phyloP scores from a whole-genome alignment of 148 eudicot genomes.

The Cornus kousa region DNA sequence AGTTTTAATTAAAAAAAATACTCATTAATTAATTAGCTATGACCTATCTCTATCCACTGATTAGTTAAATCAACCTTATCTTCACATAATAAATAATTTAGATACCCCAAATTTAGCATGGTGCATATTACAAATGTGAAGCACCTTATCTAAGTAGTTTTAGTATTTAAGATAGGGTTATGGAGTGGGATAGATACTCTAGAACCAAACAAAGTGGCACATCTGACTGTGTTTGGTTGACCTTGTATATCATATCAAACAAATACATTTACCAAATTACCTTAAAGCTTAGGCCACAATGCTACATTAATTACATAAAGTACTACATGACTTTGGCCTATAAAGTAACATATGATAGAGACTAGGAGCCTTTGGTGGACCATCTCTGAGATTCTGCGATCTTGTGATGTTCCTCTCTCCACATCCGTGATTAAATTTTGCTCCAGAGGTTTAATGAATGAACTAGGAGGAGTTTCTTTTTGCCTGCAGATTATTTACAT shows the following conservation, averaged over 20 bases:
- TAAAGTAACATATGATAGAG: background rate
- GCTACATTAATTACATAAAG: background rate
- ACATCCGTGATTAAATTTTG: background rate
- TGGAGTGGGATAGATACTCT: background rate
- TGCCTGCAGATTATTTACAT: no score
- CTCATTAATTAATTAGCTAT: background rate
- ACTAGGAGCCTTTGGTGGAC: constrained; percentile 12
- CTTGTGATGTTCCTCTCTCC: constrained; percentile 25
- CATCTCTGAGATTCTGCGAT: constrained; percentile 31
- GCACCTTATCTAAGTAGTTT: background rate
- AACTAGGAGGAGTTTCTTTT: no score
- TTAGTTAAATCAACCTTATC: background rate
- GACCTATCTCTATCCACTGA: background rate
- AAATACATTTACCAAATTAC: background rate
- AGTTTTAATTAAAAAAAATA: background rate
- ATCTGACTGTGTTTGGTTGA: background rate
- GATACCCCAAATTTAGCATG: background rate
- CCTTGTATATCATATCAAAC: background rate
- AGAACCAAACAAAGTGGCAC: background rate
- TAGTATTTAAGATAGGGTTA: background rate
- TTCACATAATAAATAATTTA: background rate
- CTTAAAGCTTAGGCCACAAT: background rate
- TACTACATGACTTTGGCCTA: background rate
- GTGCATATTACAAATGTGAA: background rate
- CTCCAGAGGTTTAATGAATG: background rate